Conservation (phyloP, 2,329 filamentous ascomycete species). For the Cercospora beticola region DNA sequence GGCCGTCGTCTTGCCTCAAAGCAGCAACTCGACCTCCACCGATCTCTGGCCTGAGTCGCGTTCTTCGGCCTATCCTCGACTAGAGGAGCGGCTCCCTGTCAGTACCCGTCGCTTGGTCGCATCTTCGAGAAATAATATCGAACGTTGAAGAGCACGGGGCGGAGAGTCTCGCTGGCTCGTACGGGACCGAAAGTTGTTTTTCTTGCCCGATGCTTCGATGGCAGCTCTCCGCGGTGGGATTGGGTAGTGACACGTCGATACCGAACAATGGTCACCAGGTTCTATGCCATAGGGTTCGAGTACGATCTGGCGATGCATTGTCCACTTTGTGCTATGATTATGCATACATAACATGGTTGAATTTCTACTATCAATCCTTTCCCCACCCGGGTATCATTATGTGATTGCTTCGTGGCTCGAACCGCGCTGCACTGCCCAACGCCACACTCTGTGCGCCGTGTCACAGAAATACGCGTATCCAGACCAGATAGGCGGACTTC, state of each 20-base stretch:
- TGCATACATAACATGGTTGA: neutral
- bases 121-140: neutral
- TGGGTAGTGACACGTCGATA: neutral
- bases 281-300: neutral
- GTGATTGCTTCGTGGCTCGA: neutral
- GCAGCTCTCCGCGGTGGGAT: neutral
- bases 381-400: neutral
- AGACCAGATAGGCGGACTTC: neutral
- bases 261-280: neutral
- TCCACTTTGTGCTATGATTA: neutral
- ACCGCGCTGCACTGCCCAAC: neutral
- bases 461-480: neutral
- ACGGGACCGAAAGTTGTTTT: too few relatives aligned
- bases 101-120: neutral
- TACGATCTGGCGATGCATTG: neutral
- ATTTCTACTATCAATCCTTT: neutral
- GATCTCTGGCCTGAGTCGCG: neutral
- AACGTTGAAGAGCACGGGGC: neutral
- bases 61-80: neutral
- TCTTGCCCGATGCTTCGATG: too few relatives aligned
- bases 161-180: too few relatives aligned
- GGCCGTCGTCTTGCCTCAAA: neutral
- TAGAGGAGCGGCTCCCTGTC: neutral
- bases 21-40: neutral
- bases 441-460: slow-evolving; percentile 1